Evolutionary conservation across 805 yeast genomes (phyloP).

Genomic region (Lachancea nothofagi): DNA sequence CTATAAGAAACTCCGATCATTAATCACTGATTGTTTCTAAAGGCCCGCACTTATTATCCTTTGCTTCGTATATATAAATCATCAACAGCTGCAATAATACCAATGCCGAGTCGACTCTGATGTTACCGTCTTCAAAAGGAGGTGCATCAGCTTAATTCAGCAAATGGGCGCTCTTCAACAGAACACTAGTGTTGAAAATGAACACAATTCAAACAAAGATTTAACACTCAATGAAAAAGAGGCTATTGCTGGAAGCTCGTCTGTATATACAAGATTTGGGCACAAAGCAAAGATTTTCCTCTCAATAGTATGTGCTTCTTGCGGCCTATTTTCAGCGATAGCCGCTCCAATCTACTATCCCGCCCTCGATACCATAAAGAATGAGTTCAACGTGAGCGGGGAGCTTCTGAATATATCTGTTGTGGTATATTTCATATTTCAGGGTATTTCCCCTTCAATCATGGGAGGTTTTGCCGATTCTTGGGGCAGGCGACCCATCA

Average conservation of each 20-base stretch:
- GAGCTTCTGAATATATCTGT: constrained; percentile 64
- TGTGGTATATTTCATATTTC: constrained; percentile 69
- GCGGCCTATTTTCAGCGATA: constrained; percentile 63
- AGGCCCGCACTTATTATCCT: too few species aligned
- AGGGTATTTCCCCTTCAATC: constrained; percentile 70
- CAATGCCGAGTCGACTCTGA: too few species aligned
- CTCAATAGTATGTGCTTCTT: constrained; percentile 32
- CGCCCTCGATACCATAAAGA: constrained; percentile 56
- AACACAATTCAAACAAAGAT: too few species aligned
- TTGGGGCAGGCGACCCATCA: constrained; percentile 66
- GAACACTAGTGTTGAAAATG: too few species aligned
- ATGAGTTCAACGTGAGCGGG: constrained; percentile 48
- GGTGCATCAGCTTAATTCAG: too few species aligned
- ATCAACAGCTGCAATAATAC: too few species aligned
- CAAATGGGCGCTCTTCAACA: too few species aligned
- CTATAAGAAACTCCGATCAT: too few species aligned
- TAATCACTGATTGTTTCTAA: too few species aligned
- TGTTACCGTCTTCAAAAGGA: too few species aligned
- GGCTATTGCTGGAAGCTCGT: too few species aligned
- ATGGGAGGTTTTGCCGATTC: constrained; percentile 65
- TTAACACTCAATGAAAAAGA: background rate
- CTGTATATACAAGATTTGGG: background rate
- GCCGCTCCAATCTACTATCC: constrained; percentile 81
- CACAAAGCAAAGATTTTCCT: background rate
- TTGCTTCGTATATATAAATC: too few species aligned